These are phyloP conservation scores for Ophiorrhiza pumila DNA, from an alignment of 257 asterid species.

Conservation along the genomic window DNA sequence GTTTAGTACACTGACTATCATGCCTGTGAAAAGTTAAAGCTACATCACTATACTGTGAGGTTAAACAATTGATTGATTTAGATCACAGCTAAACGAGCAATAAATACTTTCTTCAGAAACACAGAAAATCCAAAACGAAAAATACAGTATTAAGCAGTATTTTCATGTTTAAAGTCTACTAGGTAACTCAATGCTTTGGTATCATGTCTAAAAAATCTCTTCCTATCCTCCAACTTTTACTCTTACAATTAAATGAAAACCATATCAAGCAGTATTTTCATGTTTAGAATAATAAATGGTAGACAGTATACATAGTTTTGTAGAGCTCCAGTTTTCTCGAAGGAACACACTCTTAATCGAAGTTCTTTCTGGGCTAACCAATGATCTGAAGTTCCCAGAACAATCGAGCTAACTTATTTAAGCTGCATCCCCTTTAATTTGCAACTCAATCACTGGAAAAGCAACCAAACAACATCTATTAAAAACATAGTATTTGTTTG, in stretches of 20 bases:
- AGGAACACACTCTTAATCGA: background rate
- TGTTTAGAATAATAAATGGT: background rate
- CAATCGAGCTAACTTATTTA: background rate
- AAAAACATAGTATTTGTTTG: too few relatives aligned
- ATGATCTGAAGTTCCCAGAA: background rate
- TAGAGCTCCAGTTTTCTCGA: background rate
- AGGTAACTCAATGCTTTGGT: background rate
- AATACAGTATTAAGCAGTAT: too few relatives aligned
- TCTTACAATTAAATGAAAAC: background rate
- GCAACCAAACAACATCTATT: background rate
- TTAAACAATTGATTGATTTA: too few relatives aligned
- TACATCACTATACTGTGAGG: too few relatives aligned
- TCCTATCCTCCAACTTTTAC: background rate
- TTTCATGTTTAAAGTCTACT: background rate
- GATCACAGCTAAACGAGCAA: too few relatives aligned
- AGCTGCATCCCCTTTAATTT: background rate
- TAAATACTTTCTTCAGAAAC: too few relatives aligned
- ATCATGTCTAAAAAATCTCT: background rate
- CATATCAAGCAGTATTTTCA: background rate
- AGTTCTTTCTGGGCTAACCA: background rate
- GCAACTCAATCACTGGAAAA: background rate
- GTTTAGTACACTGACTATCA: background rate
- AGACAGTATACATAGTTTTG: background rate
- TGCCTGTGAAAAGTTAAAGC: background rate
- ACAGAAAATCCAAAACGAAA: too few relatives aligned